Evolutionary conservation across 495 filamentous ascomycete genomes (phyloP).

Genomic region (Tuber calosporum): DNA sequence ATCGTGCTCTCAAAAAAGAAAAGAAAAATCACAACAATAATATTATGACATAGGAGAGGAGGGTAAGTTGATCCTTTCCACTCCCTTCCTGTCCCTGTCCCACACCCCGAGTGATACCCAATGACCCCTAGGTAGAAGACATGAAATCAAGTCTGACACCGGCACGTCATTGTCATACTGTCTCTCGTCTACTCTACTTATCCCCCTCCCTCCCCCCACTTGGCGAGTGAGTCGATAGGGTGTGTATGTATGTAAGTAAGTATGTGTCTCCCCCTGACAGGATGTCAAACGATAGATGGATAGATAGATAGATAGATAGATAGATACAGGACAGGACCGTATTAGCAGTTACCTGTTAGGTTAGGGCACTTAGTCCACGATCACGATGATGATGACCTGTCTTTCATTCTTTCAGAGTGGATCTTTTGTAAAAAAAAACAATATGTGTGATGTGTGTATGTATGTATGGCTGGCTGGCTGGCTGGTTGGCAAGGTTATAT

Average conservation of each 20-base stretch:
- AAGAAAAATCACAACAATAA: too few species aligned
- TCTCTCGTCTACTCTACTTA: not conserved
- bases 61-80: too few species aligned
- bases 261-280: not conserved
- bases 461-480: not conserved
- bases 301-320: too few species aligned
- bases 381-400: not conserved
- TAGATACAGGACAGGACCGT: not conserved
- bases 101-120: not conserved
- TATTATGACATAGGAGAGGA: too few species aligned
- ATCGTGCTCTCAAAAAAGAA: too few species aligned
- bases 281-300: not conserved
- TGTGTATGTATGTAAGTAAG: not conserved
- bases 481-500: not conserved
- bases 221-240: not conserved
- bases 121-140: not conserved
- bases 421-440: too few species aligned
- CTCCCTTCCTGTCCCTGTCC: not conserved
- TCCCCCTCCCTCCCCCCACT: too few species aligned
- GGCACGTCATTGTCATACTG: not conserved
- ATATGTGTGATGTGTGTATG: not conserved
- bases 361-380: not conserved
- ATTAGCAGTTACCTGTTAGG: not conserved
- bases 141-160: too few species aligned
- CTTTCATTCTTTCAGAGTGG: not conserved